Evolutionary conservation across 1,284 basidiomycete species (phyloP).

Genomic region (Singerocomus inundabilis): DNA sequence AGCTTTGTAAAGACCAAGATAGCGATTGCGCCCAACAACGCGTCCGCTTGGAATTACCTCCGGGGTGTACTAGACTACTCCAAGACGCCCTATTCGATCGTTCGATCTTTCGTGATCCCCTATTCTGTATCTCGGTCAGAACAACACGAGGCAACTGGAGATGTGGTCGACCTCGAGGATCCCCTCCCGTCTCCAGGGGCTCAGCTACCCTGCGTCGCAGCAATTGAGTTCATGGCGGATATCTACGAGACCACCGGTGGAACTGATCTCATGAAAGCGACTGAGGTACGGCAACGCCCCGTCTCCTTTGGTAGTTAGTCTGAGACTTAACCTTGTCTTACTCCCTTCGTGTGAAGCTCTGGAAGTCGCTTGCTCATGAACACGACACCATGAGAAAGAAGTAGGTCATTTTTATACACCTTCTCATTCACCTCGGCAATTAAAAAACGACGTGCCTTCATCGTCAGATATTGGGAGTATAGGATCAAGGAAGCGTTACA

Average conservation of each 20-base stretch:
- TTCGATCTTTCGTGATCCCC: constrained; percentile 61
- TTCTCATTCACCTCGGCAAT: constrained; percentile 23
- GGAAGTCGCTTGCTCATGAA: constrained; percentile 66
- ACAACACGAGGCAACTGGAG: constrained; percentile 28
- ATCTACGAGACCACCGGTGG: constrained; percentile 56
- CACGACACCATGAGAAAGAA: constrained; percentile 79
- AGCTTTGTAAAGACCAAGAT: constrained; percentile 75
- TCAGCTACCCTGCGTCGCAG: constrained; percentile 70
- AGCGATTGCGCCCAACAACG: constrained; percentile 86
- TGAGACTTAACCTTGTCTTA: constrained; percentile 13
- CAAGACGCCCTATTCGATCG: constrained; percentile 53
- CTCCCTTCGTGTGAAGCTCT: constrained; percentile 48
- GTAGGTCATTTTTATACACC: constrained; percentile 41
- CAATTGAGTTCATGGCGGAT: constrained; percentile 87
- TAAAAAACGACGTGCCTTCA: constrained; percentile 22
- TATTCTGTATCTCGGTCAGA: constrained; percentile 48
- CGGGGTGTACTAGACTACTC: constrained; percentile 70
- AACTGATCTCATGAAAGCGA: constrained; percentile 32
- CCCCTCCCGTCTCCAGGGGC: constrained; percentile 66
- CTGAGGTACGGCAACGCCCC: constrained; percentile 22
- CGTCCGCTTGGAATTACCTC: constrained; percentile 93
- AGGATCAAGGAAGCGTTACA: constrained; percentile 45
- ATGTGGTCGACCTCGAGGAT: constrained; percentile 71
- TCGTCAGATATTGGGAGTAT: constrained; percentile 43
- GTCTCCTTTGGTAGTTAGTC: not conserved